Evolutionary conservation across 768 basidiomycete genomes (phyloP).

Genomic region (Termitomyces sp.): DNA sequence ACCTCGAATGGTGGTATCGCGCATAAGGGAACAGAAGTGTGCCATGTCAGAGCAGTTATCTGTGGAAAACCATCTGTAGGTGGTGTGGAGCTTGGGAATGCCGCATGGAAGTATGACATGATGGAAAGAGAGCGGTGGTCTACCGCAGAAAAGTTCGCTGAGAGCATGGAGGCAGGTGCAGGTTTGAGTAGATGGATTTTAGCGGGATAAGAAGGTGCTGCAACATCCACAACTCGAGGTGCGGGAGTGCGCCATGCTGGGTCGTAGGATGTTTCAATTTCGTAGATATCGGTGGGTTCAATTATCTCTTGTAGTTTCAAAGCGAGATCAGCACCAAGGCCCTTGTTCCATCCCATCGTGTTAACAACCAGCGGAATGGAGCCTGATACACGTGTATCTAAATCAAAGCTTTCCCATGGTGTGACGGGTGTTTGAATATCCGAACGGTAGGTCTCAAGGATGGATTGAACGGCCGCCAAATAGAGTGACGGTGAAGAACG

Average conservation of each 20-base stretch:
- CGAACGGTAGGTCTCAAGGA: slow-evolving; percentile 62
- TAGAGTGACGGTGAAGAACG: slow-evolving; percentile 74
- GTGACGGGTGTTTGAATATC: slow-evolving; percentile 53
- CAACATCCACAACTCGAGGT: background rate
- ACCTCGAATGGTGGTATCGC: slow-evolving; percentile 71
- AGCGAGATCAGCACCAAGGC: slow-evolving; percentile 80
- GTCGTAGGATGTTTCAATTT: slow-evolving; percentile 31
- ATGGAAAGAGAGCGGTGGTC: slow-evolving; percentile 69
- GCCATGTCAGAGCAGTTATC: slow-evolving; percentile 50
- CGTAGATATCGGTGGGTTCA: slow-evolving; percentile 56
- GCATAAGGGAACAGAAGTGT: slow-evolving; percentile 61
- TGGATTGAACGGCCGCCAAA: slow-evolving; percentile 57
- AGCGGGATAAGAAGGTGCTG: slow-evolving; percentile 1
- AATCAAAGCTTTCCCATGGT: slow-evolving; percentile 20
- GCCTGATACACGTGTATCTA: slow-evolving; percentile 39
- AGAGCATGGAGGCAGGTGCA: slow-evolving; percentile 35
- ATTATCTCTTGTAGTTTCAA: slow-evolving; percentile 62
- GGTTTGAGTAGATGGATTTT: slow-evolving; percentile 42
- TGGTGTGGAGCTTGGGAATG: slow-evolving; percentile 19
- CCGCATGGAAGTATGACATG: slow-evolving; percentile 74
- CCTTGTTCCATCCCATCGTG: slow-evolving; percentile 97
- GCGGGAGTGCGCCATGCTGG: slow-evolving; percentile 13
- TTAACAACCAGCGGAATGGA: slow-evolving; percentile 84
- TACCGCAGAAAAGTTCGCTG: slow-evolving; percentile 43
- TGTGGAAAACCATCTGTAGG: slow-evolving; percentile 22